Percentiles rank a stretch among this genome's conserved stretches.
Evolutionary conservation across 148 eudicot genomes (phyloP).

Genomic region (Dianthus caryophyllus): DNA sequence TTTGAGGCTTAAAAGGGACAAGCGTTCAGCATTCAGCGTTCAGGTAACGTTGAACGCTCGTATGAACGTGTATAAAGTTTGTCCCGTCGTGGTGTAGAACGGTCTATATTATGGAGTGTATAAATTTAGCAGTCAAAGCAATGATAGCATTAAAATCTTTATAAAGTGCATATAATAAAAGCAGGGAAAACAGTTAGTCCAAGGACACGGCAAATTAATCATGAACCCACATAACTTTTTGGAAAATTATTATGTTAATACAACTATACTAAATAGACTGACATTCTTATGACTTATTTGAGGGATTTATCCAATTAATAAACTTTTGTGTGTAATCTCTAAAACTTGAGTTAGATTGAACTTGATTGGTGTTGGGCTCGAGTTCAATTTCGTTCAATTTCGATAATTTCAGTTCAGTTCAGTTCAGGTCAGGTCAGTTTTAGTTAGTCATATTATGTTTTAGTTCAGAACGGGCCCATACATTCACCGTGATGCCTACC

Average conservation of each 20-base stretch:
- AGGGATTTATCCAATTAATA: neutral
- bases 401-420: too few relatives aligned
- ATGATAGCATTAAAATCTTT: slow-evolving; percentile 18
- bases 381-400: too few relatives aligned
- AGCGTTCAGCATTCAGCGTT: neutral
- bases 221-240: slow-evolving; percentile 23
- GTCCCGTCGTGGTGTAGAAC: neutral
- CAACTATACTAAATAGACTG: slow-evolving; percentile 7
- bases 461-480: too few relatives aligned
- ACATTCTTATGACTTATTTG: slow-evolving; percentile 14
- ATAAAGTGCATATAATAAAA: slow-evolving; percentile 9
- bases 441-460: too few relatives aligned
- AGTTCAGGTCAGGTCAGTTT: too few relatives aligned
- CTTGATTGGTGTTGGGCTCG: too few relatives aligned
- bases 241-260: slow-evolving; percentile 9
- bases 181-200: slow-evolving; percentile 23
- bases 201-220: slow-evolving; percentile 29
- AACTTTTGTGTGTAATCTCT: slow-evolving; percentile 12
- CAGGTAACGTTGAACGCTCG: neutral
- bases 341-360: slow-evolving; percentile 9
- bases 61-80: neutral
- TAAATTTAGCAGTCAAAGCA: slow-evolving; percentile 28
- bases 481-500: slow-evolving; percentile 1
- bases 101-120: too few relatives aligned
- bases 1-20: neutral